phyloP scores from a whole-genome alignment of 2,329 filamentous ascomycete species.

The Alternaria sp. region DNA sequence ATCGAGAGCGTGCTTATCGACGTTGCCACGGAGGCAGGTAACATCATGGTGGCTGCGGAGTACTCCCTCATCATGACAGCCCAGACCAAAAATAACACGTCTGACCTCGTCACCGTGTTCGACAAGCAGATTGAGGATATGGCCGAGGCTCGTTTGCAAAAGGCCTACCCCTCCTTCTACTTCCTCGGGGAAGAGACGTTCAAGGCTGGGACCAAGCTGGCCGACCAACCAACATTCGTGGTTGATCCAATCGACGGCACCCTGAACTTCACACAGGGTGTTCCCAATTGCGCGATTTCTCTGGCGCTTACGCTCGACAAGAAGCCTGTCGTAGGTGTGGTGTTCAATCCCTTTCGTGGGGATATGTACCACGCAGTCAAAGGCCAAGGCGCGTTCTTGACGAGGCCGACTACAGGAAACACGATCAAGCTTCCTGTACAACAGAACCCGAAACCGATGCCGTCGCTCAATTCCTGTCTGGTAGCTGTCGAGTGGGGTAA shows the following conservation, averaged over 20 bases:
- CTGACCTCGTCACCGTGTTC: constrained; percentile 64
- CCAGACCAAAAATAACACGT: constrained; percentile 49
- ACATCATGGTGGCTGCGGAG: constrained; percentile 47
- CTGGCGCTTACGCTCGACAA: constrained; percentile 44
- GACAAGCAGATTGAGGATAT: constrained; percentile 63
- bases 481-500: constrained; percentile 50
- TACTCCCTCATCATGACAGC: constrained; percentile 31
- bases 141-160: constrained; percentile 55
- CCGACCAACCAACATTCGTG: constrained; percentile 45
- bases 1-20: constrained; percentile 32
- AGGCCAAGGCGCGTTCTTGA: constrained; percentile 42
- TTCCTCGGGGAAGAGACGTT: constrained; percentile 52
- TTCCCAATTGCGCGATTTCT: constrained; percentile 48
- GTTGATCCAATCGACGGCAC: constrained; percentile 52
- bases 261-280: constrained; percentile 51
- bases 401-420: constrained; percentile 25
- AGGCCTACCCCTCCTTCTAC: constrained; percentile 56
- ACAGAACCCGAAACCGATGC: constrained; percentile 33
- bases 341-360: constrained; percentile 47
- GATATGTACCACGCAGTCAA: constrained; percentile 49
- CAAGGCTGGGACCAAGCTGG: constrained; percentile 42
- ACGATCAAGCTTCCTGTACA: constrained; percentile 43
- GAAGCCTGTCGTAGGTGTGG: constrained; percentile 46
- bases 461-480: constrained; percentile 43
- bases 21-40: constrained; percentile 40